Conservation (phyloP, 768 basidiomycete species). For the Tephrocybe sp. region DNA sequence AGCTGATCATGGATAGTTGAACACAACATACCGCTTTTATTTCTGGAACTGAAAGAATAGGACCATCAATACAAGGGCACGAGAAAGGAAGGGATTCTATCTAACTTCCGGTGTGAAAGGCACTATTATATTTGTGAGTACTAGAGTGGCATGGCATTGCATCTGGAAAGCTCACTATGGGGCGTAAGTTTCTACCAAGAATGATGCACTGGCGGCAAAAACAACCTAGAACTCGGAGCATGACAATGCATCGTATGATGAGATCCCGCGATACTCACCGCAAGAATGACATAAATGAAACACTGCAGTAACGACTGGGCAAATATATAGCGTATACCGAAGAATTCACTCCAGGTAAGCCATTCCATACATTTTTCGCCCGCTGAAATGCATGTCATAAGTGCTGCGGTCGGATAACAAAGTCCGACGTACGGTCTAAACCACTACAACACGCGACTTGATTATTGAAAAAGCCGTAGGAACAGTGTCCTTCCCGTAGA, state of each 20-base stretch:
- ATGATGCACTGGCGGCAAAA: slow-evolving; percentile 62
- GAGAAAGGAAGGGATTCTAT: slow-evolving; percentile 7
- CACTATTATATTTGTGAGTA: slow-evolving; percentile 35
- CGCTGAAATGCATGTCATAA: slow-evolving; percentile 34
- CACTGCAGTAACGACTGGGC: slow-evolving; percentile 63
- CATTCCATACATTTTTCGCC: slow-evolving; percentile 67
- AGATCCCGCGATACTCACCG: slow-evolving; percentile 39
- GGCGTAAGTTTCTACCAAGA: slow-evolving; percentile 63
- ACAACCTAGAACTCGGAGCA: slow-evolving; percentile 38
- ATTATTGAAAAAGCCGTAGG: slow-evolving; percentile 70
- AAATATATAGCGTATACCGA: slow-evolving; percentile 52
- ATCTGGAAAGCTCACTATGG: slow-evolving; percentile 52
- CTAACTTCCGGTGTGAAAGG: slow-evolving; percentile 80
- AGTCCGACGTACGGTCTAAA: slow-evolving; percentile 46
- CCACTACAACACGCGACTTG: slow-evolving; percentile 70
- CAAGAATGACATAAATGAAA: slow-evolving; percentile 59
- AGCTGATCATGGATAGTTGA: neutral
- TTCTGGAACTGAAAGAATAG: slow-evolving; percentile 55
- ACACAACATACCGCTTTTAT: slow-evolving; percentile 62
- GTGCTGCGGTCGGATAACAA: neutral
- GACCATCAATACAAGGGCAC: neutral
- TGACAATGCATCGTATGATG: neutral
- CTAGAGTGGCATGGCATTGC: neutral
- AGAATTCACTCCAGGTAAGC: slow-evolving; percentile 64
- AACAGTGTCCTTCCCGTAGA: slow-evolving; percentile 64